phyloP scores from a whole-genome alignment of 176 grass and related monocot genomes.

The Cymbopogon citratus region DNA sequence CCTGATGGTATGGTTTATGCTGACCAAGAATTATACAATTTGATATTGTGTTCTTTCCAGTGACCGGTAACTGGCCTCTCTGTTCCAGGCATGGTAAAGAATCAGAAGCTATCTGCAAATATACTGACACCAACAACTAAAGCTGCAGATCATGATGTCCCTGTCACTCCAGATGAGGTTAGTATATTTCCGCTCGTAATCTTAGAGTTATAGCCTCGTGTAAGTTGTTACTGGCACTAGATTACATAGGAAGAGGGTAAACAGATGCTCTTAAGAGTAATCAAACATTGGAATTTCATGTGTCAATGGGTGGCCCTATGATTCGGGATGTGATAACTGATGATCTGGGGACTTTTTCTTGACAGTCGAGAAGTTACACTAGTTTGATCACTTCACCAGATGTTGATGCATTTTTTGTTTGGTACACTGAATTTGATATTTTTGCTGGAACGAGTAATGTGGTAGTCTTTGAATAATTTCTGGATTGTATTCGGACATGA shows the following conservation, averaged over 20 bases:
- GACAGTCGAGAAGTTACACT: no score
- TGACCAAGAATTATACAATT: background rate
- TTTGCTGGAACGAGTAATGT: background rate
- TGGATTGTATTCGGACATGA: background rate
- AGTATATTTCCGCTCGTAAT: background rate
- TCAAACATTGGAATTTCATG: background rate
- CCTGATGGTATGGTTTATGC: slow-evolving; percentile 53
- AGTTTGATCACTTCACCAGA: background rate
- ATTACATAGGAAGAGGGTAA: background rate
- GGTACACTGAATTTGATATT: background rate
- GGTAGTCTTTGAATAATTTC: background rate
- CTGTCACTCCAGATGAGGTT: slow-evolving; percentile 82
- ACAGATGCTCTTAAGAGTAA: background rate
- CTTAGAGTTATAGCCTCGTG: background rate
- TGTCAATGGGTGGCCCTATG: background rate
- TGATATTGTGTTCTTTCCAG: background rate
- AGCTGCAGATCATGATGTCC: slow-evolving; percentile 79
- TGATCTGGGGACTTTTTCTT: no score
- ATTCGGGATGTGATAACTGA: no score
- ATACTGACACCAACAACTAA: slow-evolving; percentile 95
- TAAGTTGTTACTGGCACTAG: background rate
- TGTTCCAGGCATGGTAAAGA: slow-evolving; percentile 80
- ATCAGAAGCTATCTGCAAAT: slow-evolving; percentile 68
- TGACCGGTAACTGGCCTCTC: background rate
- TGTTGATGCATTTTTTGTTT: background rate